Base-by-base conservation (phyloP, 179 eudicot species). In the Pouteria campechiana region DNA sequence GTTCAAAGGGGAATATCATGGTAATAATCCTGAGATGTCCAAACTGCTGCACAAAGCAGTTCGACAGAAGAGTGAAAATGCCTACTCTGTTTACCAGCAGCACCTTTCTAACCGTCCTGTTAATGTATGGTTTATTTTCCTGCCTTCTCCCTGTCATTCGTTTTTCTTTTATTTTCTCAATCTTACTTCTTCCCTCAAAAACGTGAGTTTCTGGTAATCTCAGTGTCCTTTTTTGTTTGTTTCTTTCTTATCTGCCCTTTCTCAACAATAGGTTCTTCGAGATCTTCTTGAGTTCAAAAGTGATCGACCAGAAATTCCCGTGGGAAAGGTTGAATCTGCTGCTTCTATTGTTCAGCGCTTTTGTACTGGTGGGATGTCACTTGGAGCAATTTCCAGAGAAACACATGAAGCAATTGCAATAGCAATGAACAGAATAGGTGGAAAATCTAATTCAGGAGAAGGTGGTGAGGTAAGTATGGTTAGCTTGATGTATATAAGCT, bases 331-430 rank as follows among this genome's bases (percentile, higher is more conserved):
- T 48, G 99, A 92, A 62, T 69, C 94, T 64, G 99, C 96, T 66
- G 50, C 77, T 29, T 67, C 88, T 50, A 87, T 92, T 64, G 99
- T 83, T 31, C 63, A 79, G 68, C 90, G 99, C 30, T 92, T 92
- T 58, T 92, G 99, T 63, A 92, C 99, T 19, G 99, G 99, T 54
- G 99, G 99, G 41, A 92, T 92, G 99, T 92, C 99, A 17, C 94
- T 92, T 46, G 99, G 99, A 64, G 98, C 99, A 48, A 92, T 92
- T 46, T 92, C 99, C 35, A 75, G 99, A 73, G 99, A 92, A 63
- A 92, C 99, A 30, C 99, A 92, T 51, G 99, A 92, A 67, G 96
- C 99, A 44, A 92, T 92, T 75, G 99, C 99, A 45, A 87, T 92
- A 33, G 99, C 99, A 5, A 92, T 92, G 99, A 92, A 92, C 57